Percentiles rank a stretch among this genome's conserved stretches.
phyloP scores from a whole-genome alignment of 345 rosid species.

The Dipteronia dyeriana region DNA sequence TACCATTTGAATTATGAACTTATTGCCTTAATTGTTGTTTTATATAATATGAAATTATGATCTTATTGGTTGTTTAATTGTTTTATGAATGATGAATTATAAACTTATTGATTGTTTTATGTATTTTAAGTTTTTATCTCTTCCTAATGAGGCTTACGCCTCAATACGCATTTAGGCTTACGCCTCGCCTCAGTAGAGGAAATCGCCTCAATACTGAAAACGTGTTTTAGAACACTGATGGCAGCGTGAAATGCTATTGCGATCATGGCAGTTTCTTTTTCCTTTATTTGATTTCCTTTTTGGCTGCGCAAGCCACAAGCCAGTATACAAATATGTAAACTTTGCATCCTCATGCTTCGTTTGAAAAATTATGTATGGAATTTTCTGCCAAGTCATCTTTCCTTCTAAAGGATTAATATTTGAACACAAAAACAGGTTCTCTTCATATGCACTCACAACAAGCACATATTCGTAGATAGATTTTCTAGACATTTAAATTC shows the following conservation, averaged over 20 bases:
- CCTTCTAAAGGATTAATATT: conserved; percentile 4
- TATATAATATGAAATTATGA: too few relatives aligned
- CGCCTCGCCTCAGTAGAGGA: too few relatives aligned
- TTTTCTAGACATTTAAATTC: background rate
- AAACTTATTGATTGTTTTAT: too few relatives aligned
- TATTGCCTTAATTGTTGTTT: too few relatives aligned
- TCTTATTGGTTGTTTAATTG: too few relatives aligned
- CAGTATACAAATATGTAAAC: conserved; percentile 1
- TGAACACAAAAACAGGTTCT: background rate
- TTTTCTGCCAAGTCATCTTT: background rate
- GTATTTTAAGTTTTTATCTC: too few relatives aligned
- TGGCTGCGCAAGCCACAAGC: background rate
- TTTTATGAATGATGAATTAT: too few relatives aligned
- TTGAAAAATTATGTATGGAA: background rate
- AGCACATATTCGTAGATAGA: conserved; percentile 1
- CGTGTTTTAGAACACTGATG: too few relatives aligned
- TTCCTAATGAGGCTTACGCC: too few relatives aligned
- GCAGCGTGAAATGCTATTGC: background rate
- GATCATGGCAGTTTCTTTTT: background rate
- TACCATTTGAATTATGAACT: too few relatives aligned
- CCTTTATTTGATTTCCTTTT: background rate
- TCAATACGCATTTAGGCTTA: too few relatives aligned
- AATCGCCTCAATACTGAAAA: too few relatives aligned
- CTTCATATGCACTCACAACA: background rate
- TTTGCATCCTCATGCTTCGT: background rate